Evolutionary conservation across 108 stramenopile species (phyloP), one percentile per base, ranked within the genome.

Genomic region (Discostella pseudostelligera): DNA sequence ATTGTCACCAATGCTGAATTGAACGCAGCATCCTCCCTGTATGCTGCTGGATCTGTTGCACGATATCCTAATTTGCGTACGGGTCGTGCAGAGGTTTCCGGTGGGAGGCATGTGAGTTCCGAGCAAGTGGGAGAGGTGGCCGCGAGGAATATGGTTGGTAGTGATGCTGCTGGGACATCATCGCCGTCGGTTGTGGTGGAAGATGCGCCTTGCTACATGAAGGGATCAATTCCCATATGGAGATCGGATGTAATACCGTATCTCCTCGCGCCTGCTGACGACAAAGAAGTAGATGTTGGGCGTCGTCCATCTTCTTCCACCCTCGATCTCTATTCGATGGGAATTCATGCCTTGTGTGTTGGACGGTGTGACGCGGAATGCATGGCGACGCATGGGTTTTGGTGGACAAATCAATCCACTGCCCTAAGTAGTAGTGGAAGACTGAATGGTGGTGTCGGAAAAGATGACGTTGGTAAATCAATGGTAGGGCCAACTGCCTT

Each of bases 41-140:
- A 78, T 59, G 89, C 89, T 17, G 92, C 92, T 21, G 92, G 92
- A 28, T 82, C 86, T 13, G 89, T 87, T 4, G 89, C 92, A 32
- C 84, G 83, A 57, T 89, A 79, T 76, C 87, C 89, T 19, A 87
- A 87, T 72, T 48, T 67, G 3, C 45, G 60, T 13, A 90, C 86
- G 14, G 92, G 92, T 8, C 69, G 82, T 32, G 81, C 92, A 1
- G 67, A 71, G 47, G 80, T 94, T 20, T 89, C 92, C 8, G 92
- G 92, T 42, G 88, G 82, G 28, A 83, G 80, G 36, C 63, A 62
- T 3, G 51, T 80, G 10, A 85, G 84, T 78, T 79, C 86, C 16
- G 39, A 79, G 45, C 49, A 83, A 37, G 89, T 87, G 1, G 92
- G 92, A 12, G 68, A 65, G 35, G 67, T 89, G 28, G 92, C 88